Percentiles rank a stretch among this genome's conserved stretches.
phyloP scores from a whole-genome alignment of 2,329 filamentous ascomycete species.

The Colletotrichum scovillei region DNA sequence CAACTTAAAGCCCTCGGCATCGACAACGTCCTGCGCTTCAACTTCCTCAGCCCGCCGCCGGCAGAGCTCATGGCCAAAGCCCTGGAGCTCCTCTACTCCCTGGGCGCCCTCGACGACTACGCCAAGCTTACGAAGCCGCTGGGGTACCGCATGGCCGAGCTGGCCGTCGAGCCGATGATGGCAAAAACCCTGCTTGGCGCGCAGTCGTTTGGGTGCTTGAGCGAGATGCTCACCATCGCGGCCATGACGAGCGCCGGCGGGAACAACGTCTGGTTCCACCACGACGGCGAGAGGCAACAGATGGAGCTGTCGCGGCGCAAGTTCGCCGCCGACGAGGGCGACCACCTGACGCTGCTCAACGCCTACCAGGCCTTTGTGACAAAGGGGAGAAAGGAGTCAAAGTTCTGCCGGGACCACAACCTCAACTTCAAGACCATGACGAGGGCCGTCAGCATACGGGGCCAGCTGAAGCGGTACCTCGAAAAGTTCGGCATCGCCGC shows the following conservation, averaged over 20 bases:
- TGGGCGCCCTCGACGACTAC: constrained; percentile 89
- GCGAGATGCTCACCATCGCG: constrained; percentile 89
- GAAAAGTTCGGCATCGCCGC: constrained; percentile 83
- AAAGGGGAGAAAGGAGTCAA: constrained; percentile 82
- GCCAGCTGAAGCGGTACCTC: constrained; percentile 87
- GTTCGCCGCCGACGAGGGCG: constrained; percentile 93
- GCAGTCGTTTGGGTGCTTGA: constrained; percentile 79
- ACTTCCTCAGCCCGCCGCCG: constrained; percentile 88
- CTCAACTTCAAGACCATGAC: constrained; percentile 88
- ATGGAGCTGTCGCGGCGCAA: constrained; percentile 80
- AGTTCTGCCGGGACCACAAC: constrained; percentile 88
- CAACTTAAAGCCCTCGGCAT: constrained; percentile 96
- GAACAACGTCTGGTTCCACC: constrained; percentile 82
- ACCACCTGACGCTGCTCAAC: constrained; percentile 92
- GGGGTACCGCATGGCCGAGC: constrained; percentile 91
- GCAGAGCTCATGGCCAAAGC: constrained; percentile 86
- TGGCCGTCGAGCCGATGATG: constrained; percentile 96
- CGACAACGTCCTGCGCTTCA: constrained; percentile 91
- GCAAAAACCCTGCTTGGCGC: constrained; percentile 86
- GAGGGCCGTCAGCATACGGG: constrained; percentile 85
- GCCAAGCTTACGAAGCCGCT: constrained; percentile 90
- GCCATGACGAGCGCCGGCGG: constrained; percentile 93
- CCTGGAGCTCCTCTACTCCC: constrained; percentile 85
- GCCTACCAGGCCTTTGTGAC: constrained; percentile 91
- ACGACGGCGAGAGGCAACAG: constrained; percentile 80